Evolutionary conservation across 2,329 filamentous ascomycete species (phyloP).

Genomic region (Corinectria fuckeliana): DNA sequence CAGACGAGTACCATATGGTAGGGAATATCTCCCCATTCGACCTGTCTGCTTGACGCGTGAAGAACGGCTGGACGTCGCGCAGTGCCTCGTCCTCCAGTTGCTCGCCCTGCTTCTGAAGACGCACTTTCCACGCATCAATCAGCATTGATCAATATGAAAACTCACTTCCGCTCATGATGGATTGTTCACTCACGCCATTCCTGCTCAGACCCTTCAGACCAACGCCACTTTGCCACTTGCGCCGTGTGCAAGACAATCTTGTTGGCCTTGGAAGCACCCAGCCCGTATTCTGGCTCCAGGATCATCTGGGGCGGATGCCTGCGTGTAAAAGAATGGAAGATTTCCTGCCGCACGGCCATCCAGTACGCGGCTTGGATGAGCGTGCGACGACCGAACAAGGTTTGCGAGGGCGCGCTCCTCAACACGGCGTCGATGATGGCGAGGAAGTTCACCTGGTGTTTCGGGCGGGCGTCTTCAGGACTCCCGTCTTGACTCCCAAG

Average conservation of each 20-base stretch:
- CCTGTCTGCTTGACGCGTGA: conserved; percentile 43
- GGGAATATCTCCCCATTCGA: conserved; percentile 49
- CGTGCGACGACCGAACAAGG: conserved; percentile 45
- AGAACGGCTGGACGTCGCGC: conserved; percentile 43
- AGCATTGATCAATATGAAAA: not conserved
- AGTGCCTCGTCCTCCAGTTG: conserved; percentile 44
- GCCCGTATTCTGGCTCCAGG: conserved; percentile 43
- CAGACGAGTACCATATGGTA: conserved; percentile 48
- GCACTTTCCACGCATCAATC: conserved; percentile 32
- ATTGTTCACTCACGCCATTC: conserved; percentile 46
- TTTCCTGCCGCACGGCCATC: conserved; percentile 50
- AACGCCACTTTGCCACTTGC: conserved; percentile 50
- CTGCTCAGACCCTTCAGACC: conserved; percentile 44
- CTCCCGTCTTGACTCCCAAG: not conserved
- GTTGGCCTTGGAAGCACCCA: conserved; percentile 46
- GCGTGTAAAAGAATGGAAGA: conserved; percentile 50
- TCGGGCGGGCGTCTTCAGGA: conserved; percentile 13
- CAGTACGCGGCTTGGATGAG: conserved; percentile 50
- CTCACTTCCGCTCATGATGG: not conserved
- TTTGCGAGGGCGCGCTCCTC: conserved; percentile 45
- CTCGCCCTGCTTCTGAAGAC: conserved; percentile 46
- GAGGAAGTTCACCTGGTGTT: conserved; percentile 46
- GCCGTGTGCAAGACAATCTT: conserved; percentile 50
- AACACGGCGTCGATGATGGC: conserved; percentile 50
- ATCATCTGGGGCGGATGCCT: conserved; percentile 47